phyloP scores from a whole-genome alignment of 345 rosid species.

The Eucalyptus dawsonii region DNA sequence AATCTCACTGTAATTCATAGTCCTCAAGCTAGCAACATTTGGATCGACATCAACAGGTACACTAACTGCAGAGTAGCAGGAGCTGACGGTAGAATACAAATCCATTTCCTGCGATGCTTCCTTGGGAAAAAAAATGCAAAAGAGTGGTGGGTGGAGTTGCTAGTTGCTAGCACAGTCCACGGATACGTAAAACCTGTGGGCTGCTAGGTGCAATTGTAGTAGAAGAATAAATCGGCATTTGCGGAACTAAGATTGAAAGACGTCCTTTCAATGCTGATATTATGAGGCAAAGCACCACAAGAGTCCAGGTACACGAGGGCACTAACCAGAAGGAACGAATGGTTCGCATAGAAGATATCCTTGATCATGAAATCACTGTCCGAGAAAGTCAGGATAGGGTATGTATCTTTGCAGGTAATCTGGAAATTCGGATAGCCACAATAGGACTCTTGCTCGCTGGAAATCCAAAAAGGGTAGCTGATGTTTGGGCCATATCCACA shows the following conservation, averaged over 20 bases:
- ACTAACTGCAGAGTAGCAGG: constrained; percentile 14
- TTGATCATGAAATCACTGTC: not conserved
- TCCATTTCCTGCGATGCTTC: not conserved
- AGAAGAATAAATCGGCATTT: constrained; percentile 11
- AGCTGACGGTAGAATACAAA: not conserved
- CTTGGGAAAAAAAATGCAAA: constrained; percentile 17
- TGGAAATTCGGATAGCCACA: not conserved
- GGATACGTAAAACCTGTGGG: not conserved
- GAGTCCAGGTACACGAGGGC: not conserved
- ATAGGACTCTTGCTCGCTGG: not conserved
- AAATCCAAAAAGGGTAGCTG: constrained; percentile 4
- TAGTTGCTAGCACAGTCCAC: constrained; percentile 19
- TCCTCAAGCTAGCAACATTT: not conserved
- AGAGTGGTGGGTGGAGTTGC: not conserved
- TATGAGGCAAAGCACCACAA: not conserved
- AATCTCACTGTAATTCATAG: no score
- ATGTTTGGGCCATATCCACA: not conserved
- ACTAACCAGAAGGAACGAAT: not conserved
- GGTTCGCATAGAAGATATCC: not conserved
- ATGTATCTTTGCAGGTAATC: not conserved
- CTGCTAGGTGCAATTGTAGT: constrained; percentile 27
- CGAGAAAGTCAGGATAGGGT: not conserved
- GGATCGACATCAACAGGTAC: constrained; percentile 1
- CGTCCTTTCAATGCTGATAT: constrained; percentile 30
- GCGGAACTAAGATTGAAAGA: constrained; percentile 21